Evolutionary conservation across 805 yeast species (phyloP).

Genomic region (Metschnikowia drakensbergensis): DNA sequence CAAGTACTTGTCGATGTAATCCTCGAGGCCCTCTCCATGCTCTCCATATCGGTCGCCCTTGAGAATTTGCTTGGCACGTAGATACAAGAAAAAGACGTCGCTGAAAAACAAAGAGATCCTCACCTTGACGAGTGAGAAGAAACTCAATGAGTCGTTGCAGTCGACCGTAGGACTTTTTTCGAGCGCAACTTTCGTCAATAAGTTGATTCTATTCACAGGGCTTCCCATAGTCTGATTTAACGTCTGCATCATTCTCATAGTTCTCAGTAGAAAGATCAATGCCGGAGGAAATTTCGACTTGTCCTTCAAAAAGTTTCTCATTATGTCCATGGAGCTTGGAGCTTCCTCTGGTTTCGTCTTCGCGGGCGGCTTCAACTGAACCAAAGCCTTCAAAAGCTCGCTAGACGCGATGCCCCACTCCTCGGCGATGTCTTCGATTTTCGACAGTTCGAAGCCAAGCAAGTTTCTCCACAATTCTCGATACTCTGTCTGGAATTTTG

Average conservation of each 20-base stretch:
- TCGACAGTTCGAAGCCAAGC: slow-evolving; percentile 48
- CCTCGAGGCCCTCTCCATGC: slow-evolving; percentile 40
- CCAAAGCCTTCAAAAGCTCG: slow-evolving; percentile 57
- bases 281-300: slow-evolving; percentile 64
- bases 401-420: slow-evolving; percentile 70
- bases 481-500: slow-evolving; percentile 52
- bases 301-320: slow-evolving; percentile 56
- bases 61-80: slow-evolving; percentile 32
- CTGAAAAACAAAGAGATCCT: slow-evolving; percentile 26
- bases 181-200: slow-evolving; percentile 57
- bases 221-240: slow-evolving; percentile 62
- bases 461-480: slow-evolving; percentile 60
- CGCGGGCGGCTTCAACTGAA: slow-evolving; percentile 44
- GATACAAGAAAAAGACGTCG: slow-evolving; percentile 29
- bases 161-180: neutral
- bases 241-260: slow-evolving; percentile 73
- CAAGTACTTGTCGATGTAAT: slow-evolving; percentile 41
- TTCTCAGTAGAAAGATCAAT: slow-evolving; percentile 59
- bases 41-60: slow-evolving; percentile 32
- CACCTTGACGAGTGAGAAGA: slow-evolving; percentile 20
- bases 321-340: slow-evolving; percentile 33
- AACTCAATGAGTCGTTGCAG: slow-evolving; percentile 4
- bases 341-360: slow-evolving; percentile 29
- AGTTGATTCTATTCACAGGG: slow-evolving; percentile 68
- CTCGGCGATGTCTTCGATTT: slow-evolving; percentile 45